Evolutionary conservation across 805 yeast genomes (phyloP).

Genomic region (Saturnispora mendoncae): DNA sequence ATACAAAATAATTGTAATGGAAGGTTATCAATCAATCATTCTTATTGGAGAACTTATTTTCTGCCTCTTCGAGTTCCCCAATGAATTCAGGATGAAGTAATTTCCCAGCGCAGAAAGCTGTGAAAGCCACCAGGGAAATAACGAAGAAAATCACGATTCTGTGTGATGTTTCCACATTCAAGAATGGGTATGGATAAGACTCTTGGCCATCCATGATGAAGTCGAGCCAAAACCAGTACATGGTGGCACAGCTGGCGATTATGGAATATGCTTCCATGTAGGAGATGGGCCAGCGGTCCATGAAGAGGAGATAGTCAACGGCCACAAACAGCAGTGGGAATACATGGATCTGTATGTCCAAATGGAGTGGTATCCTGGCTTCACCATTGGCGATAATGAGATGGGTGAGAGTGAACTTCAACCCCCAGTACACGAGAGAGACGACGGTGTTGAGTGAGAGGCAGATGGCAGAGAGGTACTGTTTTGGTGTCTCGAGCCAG

Average conservation of each 20-base stretch:
- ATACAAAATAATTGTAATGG: neutral
- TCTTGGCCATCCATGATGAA: conserved; percentile 38
- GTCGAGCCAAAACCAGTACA: conserved; percentile 48
- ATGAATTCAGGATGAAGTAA: conserved; percentile 15
- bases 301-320: conserved; percentile 45
- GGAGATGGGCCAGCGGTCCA: conserved; percentile 36
- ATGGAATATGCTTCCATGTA: conserved; percentile 32
- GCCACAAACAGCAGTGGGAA: conserved; percentile 47
- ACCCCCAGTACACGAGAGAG: conserved; percentile 60
- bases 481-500: conserved; percentile 24
- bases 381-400: conserved; percentile 34
- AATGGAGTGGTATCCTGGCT: conserved; percentile 35
- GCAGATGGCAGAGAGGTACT: conserved; percentile 43
- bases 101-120: conserved; percentile 21
- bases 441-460: conserved; percentile 54
- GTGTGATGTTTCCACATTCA: conserved; percentile 40
- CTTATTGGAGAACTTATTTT: conserved; percentile 2
- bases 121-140: conserved; percentile 34
- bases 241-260: conserved; percentile 32
- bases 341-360: conserved; percentile 53
- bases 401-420: conserved; percentile 42
- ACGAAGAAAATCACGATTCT: conserved; percentile 41
- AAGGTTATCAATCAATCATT: neutral
- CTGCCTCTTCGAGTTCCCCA: conserved; percentile 11
- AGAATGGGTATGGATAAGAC: conserved; percentile 57